phyloP scores from a whole-genome alignment of 2,329 filamentous ascomycete species.

The Ophiosphaerella narmari region DNA sequence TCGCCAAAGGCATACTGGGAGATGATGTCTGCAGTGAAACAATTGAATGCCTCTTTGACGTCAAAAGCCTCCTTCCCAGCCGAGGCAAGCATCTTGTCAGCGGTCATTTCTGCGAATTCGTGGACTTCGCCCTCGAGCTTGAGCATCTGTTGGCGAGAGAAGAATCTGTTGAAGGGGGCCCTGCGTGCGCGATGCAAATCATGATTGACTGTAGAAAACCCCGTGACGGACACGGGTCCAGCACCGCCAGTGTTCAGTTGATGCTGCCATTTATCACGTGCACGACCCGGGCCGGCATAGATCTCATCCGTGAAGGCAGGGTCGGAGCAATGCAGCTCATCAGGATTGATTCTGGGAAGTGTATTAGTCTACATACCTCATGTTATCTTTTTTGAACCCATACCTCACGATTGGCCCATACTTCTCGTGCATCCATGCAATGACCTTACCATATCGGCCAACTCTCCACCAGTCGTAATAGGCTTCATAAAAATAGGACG shows the following conservation, averaged over 20 bases:
- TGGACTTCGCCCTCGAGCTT: conserved; percentile 30
- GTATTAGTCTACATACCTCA: too few species aligned
- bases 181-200: conserved; percentile 40
- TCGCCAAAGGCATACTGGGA: conserved; percentile 34
- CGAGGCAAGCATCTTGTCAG: conserved; percentile 23
- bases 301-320: conserved; percentile 40
- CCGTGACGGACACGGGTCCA: conserved; percentile 30
- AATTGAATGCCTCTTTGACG: conserved; percentile 35
- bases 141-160: conserved; percentile 38
- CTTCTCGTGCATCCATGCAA: conserved; percentile 40
- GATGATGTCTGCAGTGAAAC: conserved; percentile 33
- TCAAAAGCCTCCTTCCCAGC: conserved; percentile 26
- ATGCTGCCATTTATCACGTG: conserved; percentile 30
- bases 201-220: conserved; percentile 34
- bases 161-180: conserved; percentile 42
- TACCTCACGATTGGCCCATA: conserved; percentile 29
- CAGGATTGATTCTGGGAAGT: conserved; percentile 33
- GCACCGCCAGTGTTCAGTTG: conserved; percentile 30
- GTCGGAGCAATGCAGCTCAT: conserved; percentile 40
- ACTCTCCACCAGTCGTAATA: conserved; percentile 34
- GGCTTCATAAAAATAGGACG: conserved; percentile 32
- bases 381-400: too few species aligned
- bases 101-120: conserved; percentile 20
- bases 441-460: conserved; percentile 41
- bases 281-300: conserved; percentile 32